Conservation (phyloP, 257 asterid genomes). For the Gentiana straminea region DNA sequence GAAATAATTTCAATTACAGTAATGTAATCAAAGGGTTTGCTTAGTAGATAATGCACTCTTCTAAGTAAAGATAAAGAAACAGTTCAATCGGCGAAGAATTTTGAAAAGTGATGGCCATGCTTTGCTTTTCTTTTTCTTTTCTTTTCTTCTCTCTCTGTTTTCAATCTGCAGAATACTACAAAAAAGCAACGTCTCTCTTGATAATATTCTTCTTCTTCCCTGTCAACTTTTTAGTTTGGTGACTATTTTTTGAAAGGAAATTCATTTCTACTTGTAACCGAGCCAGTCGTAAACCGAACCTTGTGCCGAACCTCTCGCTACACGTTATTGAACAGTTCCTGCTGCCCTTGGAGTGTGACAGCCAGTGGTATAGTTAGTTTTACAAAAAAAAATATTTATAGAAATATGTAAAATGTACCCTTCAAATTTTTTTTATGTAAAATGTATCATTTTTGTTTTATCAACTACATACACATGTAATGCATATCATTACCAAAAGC, state of each 20-base stretch:
- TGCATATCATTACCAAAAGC: too few relatives aligned
- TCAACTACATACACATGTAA: too few relatives aligned
- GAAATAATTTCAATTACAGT: conserved; percentile 6
- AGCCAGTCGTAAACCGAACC: conserved; percentile 30
- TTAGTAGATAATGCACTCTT: conserved; percentile 15
- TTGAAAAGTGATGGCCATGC: conserved; percentile 7
- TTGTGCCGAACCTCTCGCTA: conserved; percentile 49
- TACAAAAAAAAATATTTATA: too few relatives aligned
- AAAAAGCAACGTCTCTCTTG: conserved; percentile 9
- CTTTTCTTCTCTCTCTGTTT: background rate
- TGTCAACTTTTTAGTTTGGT: background rate
- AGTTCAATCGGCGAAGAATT: background rate
- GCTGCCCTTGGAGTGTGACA: conserved; percentile 14
- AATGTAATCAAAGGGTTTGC: conserved; percentile 5
- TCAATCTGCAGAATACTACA: background rate
- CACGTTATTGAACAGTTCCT: conserved; percentile 16
- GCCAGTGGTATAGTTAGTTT: too few relatives aligned
- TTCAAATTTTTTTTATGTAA: too few relatives aligned
- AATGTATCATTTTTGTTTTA: too few relatives aligned
- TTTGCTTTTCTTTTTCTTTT: background rate
- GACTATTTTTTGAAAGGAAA: background rate
- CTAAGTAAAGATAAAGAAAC: background rate
- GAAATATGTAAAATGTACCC: too few relatives aligned
- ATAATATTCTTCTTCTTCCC: background rate
- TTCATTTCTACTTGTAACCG: background rate